phyloP scores from a whole-genome alignment of 768 basidiomycete genomes.

The Amanita fuliginea region DNA sequence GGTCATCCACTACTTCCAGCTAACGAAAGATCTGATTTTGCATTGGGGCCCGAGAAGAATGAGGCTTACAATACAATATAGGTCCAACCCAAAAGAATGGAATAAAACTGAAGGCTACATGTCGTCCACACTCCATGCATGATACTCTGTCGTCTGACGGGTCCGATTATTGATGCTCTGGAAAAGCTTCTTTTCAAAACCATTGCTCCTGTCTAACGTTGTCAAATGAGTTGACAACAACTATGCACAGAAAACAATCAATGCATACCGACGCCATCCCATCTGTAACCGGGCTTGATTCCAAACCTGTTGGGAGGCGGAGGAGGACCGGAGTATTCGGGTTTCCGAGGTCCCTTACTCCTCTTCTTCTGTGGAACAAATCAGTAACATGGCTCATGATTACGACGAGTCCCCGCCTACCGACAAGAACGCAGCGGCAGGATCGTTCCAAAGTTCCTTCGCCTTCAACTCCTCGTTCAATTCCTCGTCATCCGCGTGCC shows the following conservation, averaged over 20 bases:
- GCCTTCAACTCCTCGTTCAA: conserved; percentile 80
- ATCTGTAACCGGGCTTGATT: conserved; percentile 91
- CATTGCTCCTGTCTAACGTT: conserved; percentile 74
- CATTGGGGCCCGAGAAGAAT: neutral
- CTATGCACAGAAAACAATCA: neutral
- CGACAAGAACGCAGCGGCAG: conserved; percentile 89
- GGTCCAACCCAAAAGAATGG: neutral
- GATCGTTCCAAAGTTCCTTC: conserved; percentile 90
- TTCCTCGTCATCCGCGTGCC: conserved; percentile 72
- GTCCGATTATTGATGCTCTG: conserved; percentile 70
- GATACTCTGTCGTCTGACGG: conserved; percentile 60
- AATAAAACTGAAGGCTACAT: conserved; percentile 44
- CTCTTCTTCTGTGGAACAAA: conserved; percentile 49
- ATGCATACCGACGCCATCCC: conserved; percentile 91
- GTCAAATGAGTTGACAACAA: neutral
- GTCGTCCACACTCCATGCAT: conserved; percentile 86
- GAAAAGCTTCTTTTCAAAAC: conserved; percentile 90
- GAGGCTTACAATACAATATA: conserved; percentile 3
- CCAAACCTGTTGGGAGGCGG: conserved; percentile 93
- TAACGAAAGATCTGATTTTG: neutral
- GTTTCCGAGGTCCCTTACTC: conserved; percentile 65
- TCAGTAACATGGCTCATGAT: neutral
- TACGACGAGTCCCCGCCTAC: conserved; percentile 30
- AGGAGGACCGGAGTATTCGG: conserved; percentile 78
- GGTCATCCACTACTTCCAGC: neutral